Evolutionary conservation across 140 eudicot species (phyloP), one percentile per base, ranked within the genome.

Genomic region (Flaveria floridana): DNA sequence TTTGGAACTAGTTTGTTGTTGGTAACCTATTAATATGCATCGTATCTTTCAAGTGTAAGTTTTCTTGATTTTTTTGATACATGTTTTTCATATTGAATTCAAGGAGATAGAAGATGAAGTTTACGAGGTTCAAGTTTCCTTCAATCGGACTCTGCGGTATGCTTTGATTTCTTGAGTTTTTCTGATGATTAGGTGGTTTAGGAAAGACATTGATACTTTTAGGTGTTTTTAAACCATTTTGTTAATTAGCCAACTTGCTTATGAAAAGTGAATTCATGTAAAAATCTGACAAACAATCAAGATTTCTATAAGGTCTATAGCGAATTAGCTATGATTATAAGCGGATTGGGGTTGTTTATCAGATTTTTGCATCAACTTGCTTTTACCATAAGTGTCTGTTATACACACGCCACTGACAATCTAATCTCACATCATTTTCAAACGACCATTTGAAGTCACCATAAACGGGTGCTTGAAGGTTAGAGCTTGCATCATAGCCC

Each of bases 121-220:
- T 68, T 75, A 64, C 74, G 58, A 65, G 18, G 79, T 37, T 79
- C 63, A 80, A 74, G 72, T 34, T 75, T 48, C 47, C 73, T 80
- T 68, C 80, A 8, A 21, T 61, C 15, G 74, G 72, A 44, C 74
- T 34, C 16, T 48, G 15, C 7, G 73, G 84, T 80, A 75, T 68
- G 80, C 68, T 78, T 59, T 30, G 21, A 61, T 58, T 25, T 70
- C 65, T 13, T 47, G 14, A 44, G 7, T 5, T 5, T 34, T 44
- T 44, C 1, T 44, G 0, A 42, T 42, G 7, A 34, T 0, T 34
- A 34, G 41, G 7, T 6, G 41, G 41, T 34, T 34, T 34, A 34
- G 7, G 41, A 34, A 34, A 6, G 41, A 34, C 41, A 5, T 34
- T 34, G 41, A 34, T 34, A 34, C 50, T 44, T 8, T 8, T 8